A percentile compares a stretch with the other conserved stretches of the same genome.
These are phyloP conservation scores for Ustilago trichophora DNA, from an alignment of 1,284 basidiomycete genomes.

Conservation along the genomic window DNA sequence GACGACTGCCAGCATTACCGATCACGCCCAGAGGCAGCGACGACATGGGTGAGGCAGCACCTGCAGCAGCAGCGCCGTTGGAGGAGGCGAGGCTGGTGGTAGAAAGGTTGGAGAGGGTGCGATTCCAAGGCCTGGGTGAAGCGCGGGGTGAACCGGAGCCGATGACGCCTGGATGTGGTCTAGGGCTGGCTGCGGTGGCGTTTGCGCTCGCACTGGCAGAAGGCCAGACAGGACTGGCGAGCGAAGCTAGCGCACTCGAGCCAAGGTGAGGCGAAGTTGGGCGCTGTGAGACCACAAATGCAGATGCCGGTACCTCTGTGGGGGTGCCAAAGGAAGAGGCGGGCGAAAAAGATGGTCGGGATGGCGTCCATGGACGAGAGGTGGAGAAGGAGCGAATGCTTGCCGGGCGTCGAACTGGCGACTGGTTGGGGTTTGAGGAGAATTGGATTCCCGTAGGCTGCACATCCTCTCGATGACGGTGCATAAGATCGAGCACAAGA, in stretches of 20 bases:
- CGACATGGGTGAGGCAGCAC: constrained; percentile 32
- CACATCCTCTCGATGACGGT: constrained; percentile 56
- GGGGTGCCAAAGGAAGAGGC: constrained; percentile 27
- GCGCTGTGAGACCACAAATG: constrained; percentile 10
- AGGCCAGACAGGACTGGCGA: not conserved
- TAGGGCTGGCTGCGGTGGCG: constrained; percentile 24
- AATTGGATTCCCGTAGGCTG: constrained; percentile 49
- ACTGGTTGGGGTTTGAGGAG: constrained; percentile 27
- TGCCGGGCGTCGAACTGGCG: constrained; percentile 48
- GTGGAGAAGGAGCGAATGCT: constrained; percentile 50
- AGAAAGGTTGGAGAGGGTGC: constrained; percentile 41
- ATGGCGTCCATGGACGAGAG: constrained; percentile 51
- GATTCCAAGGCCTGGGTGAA: constrained; percentile 51
- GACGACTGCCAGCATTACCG: constrained; percentile 34
- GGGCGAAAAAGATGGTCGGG: constrained; percentile 42
- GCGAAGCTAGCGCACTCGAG: constrained; percentile 26
- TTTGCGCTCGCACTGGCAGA: no score
- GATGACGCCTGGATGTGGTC: constrained; percentile 50
- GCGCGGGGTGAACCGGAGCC: constrained; percentile 53
- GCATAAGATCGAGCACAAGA: constrained; percentile 58
- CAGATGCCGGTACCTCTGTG: constrained; percentile 9
- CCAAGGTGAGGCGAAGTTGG: constrained; percentile 37
- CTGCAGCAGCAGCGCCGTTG: constrained; percentile 5
- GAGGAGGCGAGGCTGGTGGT: constrained; percentile 36
- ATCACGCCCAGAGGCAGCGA: constrained; percentile 35